A percentile compares a stretch with the other conserved stretches of the same genome.
phyloP scores from a whole-genome alignment of 495 filamentous ascomycete genomes.

The Neurospora sp. region DNA sequence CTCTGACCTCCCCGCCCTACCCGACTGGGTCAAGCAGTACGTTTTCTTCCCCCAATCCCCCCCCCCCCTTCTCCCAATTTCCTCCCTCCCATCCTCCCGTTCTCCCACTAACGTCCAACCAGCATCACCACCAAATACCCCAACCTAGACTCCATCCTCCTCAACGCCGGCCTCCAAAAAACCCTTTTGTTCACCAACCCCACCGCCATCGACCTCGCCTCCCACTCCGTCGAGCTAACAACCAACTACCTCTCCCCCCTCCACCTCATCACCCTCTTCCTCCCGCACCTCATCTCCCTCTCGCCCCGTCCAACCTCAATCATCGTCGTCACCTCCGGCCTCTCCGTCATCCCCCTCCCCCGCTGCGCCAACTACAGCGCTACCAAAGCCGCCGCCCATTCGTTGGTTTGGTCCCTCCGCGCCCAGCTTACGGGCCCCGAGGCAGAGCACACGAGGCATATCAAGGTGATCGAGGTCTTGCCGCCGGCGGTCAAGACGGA shows the following conservation, averaged over 20 bases:
- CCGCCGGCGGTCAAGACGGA: constrained; percentile 61
- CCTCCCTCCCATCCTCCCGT: neutral
- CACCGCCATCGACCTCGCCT: constrained; percentile 41
- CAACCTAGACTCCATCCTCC: constrained; percentile 43
- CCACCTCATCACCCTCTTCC: constrained; percentile 49
- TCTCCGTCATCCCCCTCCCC: constrained; percentile 44
- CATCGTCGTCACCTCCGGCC: constrained; percentile 41
- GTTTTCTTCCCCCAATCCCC: neutral
- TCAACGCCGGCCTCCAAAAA: constrained; percentile 52
- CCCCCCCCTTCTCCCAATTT: too few relatives aligned
- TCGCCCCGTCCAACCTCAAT: constrained; percentile 26
- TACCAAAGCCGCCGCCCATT: constrained; percentile 49
- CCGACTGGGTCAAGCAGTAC: constrained; percentile 43
- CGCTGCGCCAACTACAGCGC: constrained; percentile 47
- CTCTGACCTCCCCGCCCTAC: constrained; percentile 48
- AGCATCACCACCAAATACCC: constrained; percentile 49
- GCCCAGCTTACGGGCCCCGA: constrained; percentile 38
- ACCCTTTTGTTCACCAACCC: constrained; percentile 53
- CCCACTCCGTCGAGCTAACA: constrained; percentile 44
- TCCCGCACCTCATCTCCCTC: constrained; percentile 47
- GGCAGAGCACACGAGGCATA: constrained; percentile 7
- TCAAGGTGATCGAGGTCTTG: constrained; percentile 54
- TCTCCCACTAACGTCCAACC: neutral
- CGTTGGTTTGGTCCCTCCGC: constrained; percentile 46
- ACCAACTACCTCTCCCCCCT: constrained; percentile 62